Evolutionary conservation across 768 basidiomycete species (phyloP).

Genomic region (Collybiopsis luxurians): DNA sequence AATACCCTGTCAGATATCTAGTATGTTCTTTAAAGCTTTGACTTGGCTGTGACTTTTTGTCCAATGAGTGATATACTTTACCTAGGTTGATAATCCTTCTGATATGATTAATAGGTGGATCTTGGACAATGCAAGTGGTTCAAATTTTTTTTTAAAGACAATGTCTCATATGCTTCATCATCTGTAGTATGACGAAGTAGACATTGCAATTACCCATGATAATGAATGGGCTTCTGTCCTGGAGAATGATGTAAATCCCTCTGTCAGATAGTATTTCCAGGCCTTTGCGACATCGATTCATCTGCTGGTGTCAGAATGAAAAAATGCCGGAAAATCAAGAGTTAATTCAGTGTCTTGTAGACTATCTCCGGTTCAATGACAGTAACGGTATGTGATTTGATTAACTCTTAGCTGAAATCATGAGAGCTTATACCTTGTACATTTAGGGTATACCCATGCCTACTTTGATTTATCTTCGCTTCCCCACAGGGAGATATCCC

Average conservation of each 20-base stretch:
- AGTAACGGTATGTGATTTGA: too few relatives aligned
- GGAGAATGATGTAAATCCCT: too few relatives aligned
- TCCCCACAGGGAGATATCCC: too few relatives aligned
- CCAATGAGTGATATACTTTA: neutral
- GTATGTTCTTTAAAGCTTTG: neutral
- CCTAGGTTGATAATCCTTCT: neutral
- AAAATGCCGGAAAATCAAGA: neutral
- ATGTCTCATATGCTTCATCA: neutral
- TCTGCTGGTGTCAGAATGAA: neutral
- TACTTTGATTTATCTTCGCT: too few relatives aligned
- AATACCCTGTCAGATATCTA: neutral
- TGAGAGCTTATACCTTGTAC: too few relatives aligned
- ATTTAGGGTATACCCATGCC: too few relatives aligned
- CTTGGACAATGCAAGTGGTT: neutral
- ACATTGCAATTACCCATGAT: conserved; percentile 2
- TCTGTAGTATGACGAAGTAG: neutral
- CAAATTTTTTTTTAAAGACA: too few relatives aligned
- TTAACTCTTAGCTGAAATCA: too few relatives aligned
- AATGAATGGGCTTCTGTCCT: neutral
- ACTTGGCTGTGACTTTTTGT: neutral
- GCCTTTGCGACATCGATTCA: neutral
- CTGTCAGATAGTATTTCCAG: neutral
- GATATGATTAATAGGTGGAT: neutral
- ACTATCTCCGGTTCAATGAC: too few relatives aligned
- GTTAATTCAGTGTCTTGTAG: neutral